Base-by-base conservation (phyloP, 495 filamentous ascomycete genomes). In the Hyaloscypha hepaticicola region DNA sequence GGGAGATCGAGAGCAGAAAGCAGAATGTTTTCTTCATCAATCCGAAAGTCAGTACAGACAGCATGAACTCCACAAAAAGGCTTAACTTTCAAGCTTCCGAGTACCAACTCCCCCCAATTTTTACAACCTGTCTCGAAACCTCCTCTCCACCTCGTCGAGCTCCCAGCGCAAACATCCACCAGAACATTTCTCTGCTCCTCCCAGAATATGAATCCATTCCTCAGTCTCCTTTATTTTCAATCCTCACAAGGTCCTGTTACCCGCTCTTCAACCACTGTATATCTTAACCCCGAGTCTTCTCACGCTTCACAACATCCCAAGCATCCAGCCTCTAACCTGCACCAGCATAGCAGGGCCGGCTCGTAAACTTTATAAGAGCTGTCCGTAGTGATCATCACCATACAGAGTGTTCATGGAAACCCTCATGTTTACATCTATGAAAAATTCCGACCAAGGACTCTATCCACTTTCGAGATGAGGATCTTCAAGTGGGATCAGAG, bases 281-380 rank as follows among this genome's bases (percentile, higher is more conserved):
- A 24, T 61, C 16, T 9, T 11, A 55, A 53, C 48, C 12, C 22
- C 48, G n/a, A 28, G 45, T 3, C 48, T 27, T 33, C 33, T 1
- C 8, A 56, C 19, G 53, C 50, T 28, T 53, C 50, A 53, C 26
- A 56, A 28, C 53, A 41, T 25, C 60, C 19, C 4, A 38, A 11
- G 22, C 60, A 61, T 34, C 25, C 24, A 57, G 63, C 63, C 55
- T 48, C 60, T 55, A 65, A 60, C 41, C 12, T 65, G n/a, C n/a
- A n/a, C n/a, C n/a, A n/a, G n/a, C n/a, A n/a, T n/a, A n/a, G n/a
- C n/a, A n/a, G n/a, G n/a, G n/a, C n/a, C n/a, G n/a, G n/a, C n/a
- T n/a, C n/a, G n/a, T n/a, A n/a, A n/a, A n/a, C n/a, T n/a, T n/a
- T n/a, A n/a, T n/a, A n/a, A n/a, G n/a, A n/a, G n/a, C n/a, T n/a